Conservation (phyloP, 2,329 filamentous ascomycete species). For the Cladophialophora chaetospira region DNA sequence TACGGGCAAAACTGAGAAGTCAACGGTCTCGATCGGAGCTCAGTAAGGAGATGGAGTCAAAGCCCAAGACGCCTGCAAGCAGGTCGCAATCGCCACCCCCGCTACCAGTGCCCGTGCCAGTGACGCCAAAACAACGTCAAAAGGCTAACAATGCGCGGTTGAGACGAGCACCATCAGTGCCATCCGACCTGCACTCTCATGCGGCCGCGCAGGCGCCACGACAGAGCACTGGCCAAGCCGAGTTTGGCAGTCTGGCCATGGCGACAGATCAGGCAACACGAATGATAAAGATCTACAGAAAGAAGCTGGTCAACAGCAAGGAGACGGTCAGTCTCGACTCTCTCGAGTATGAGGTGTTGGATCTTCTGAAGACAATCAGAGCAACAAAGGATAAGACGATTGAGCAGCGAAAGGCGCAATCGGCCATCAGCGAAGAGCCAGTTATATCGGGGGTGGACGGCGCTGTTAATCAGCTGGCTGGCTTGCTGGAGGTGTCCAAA, state of each 20-base stretch:
- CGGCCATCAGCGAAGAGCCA: neutral
- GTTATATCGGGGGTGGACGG: conserved; percentile 20
- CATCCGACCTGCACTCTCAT: conserved; percentile 54
- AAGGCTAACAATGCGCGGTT: conserved; percentile 45
- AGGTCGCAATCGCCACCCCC: conserved; percentile 31
- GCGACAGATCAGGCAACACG: conserved; percentile 62
- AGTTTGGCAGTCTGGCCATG: conserved; percentile 52
- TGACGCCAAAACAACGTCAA: conserved; percentile 37
- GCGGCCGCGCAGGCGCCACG: conserved; percentile 40
- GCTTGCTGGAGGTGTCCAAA: conserved; percentile 20
- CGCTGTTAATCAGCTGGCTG: conserved; percentile 24
- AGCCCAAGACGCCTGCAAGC: neutral
- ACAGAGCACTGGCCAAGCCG: conserved; percentile 35
- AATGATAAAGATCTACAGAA: conserved; percentile 60
- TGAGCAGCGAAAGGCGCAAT: neutral
- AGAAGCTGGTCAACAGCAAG: conserved; percentile 49
- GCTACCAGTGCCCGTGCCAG: conserved; percentile 14
- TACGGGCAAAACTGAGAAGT: conserved; percentile 37
- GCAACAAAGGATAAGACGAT: conserved; percentile 36
- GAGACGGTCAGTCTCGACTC: conserved; percentile 55
- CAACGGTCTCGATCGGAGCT: conserved; percentile 29
- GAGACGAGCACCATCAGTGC: conserved; percentile 36
- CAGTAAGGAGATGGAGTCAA: conserved; percentile 11
- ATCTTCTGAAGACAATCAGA: conserved; percentile 48
- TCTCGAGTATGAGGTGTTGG: conserved; percentile 59